These are phyloP conservation scores for Meredithiella fracta DNA, from an alignment of 2,329 filamentous ascomycete species.

Conservation along the genomic window DNA sequence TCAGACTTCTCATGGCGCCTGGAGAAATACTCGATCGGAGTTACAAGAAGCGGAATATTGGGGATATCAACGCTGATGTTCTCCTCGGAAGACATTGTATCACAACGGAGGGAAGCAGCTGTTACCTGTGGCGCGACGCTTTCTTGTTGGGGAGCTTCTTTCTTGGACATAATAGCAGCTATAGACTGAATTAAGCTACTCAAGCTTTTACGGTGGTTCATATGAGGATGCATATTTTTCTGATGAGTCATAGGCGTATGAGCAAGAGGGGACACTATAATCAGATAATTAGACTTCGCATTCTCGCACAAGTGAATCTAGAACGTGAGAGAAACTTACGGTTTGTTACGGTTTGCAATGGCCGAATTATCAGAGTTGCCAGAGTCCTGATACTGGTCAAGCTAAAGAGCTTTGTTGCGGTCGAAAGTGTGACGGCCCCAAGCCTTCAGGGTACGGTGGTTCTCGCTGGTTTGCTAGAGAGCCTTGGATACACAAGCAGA, in stretches of 20 bases:
- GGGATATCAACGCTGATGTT: not conserved
- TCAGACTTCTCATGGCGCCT: conserved; percentile 12
- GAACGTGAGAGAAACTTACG: not conserved
- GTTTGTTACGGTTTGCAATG: not conserved
- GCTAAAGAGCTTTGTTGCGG: conserved; percentile 7
- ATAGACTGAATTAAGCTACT: conserved; percentile 12
- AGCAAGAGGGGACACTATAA: not conserved
- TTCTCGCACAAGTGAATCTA: not conserved
- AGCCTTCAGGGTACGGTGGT: conserved; percentile 12
- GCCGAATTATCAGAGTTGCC: conserved; percentile 7
- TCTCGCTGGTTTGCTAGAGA: conserved; percentile 8
- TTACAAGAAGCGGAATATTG: not conserved
- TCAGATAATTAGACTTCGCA: not conserved
- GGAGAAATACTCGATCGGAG: conserved; percentile 8
- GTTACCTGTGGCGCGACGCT: not conserved
- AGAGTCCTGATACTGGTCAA: conserved; percentile 5
- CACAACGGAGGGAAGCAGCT: not conserved
- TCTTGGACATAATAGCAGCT: conserved; percentile 9
- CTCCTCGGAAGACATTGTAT: not conserved
- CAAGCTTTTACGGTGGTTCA: conserved; percentile 12
- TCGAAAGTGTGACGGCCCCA: conserved; percentile 12
- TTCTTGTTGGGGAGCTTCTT: not conserved
- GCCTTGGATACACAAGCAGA: conserved; percentile 4
- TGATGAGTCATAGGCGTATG: not conserved
- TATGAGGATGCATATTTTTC: conserved; percentile 5